Evolutionary conservation across 305 asterid genomes (phyloP), one percentile per base, ranked within the genome.

Genomic region (Solanum hybrid): DNA sequence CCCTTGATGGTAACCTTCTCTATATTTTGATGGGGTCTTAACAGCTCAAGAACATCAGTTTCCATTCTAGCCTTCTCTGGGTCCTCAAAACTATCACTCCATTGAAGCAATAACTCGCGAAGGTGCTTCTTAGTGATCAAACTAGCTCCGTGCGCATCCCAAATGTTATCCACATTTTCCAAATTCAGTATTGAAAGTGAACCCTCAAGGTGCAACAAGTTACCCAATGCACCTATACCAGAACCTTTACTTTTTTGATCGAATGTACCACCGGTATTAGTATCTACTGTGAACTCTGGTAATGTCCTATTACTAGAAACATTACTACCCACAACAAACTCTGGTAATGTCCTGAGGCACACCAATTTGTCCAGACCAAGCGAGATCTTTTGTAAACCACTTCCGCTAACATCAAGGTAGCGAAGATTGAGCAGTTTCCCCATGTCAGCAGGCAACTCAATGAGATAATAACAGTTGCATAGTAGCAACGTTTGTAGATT

Each of bases 101-200:
- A 92, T 89, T 93, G 91, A 71, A 92, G 20, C 40, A 64, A 90
- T 42, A 94, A 90, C 36, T 89, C 86, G 9, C 79, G 85, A 84
- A 94, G 90, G 27, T 88, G 79, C 22, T 84, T 84, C 90, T 93
- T 94, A 22, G 88, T 92, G 66, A 89, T 91, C 80, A 94, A 85
- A 86, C 91, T 92, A 27, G 95, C 94, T 77, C 89, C 90, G 88
- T 90, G 89, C 46, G 94, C 93, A 89, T 94, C 94, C 93, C 93
- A 91, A 35, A 90, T 76, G 86, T 85, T 91, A 14, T 73, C 40
- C 86, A 94, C 94, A 76, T 92, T 91, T 89, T 92, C 93, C 86
- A 94, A 87, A 85, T 92, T 81, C 29, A 91, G 88, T 81, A 94
- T 86, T 36, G 87, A 86, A 85, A 92, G 94, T 88, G 93, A 89